Evolutionary conservation across 176 grass and related monocot species (phyloP).

Genomic region (Coix lacrymajobi): DNA sequence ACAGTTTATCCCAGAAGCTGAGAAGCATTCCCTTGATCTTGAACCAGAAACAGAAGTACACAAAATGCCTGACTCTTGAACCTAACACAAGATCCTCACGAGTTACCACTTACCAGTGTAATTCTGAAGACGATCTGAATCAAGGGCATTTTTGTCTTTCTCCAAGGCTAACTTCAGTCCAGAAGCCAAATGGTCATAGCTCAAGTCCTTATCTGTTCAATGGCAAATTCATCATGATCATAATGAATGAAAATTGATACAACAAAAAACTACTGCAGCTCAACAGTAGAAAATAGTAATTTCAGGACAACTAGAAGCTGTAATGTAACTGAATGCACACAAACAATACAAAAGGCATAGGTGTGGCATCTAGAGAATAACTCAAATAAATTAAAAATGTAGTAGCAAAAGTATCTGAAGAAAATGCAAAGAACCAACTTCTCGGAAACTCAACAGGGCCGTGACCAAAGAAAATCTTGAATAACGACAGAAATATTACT

Average conservation of each 20-base stretch:
- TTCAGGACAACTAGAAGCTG: neutral
- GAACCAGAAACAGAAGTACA: neutral
- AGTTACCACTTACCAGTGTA: conserved; percentile 50
- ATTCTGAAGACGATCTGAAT: conserved; percentile 73
- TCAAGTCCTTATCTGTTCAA: conserved; percentile 79
- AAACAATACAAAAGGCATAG: neutral
- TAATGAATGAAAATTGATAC: neutral
- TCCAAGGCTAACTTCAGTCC: conserved; percentile 80
- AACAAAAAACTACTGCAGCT: neutral
- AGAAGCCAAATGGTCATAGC: conserved; percentile 88
- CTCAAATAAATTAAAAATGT: neutral
- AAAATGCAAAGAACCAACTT: neutral
- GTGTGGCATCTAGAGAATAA: neutral
- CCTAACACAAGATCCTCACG: neutral
- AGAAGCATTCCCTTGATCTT: neutral
- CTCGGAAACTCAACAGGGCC: neutral
- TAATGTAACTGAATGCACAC: neutral
- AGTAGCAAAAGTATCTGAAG: neutral
- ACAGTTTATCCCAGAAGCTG: conserved; percentile 3
- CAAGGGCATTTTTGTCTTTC: conserved; percentile 77
- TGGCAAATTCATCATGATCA: neutral
- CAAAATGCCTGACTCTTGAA: neutral
- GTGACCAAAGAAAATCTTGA: neutral
- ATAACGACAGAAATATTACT: neutral
- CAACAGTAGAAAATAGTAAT: neutral